phyloP scores from a whole-genome alignment of 176 grass and related monocot genomes.

The Miscanthus lutarioriparius region DNA sequence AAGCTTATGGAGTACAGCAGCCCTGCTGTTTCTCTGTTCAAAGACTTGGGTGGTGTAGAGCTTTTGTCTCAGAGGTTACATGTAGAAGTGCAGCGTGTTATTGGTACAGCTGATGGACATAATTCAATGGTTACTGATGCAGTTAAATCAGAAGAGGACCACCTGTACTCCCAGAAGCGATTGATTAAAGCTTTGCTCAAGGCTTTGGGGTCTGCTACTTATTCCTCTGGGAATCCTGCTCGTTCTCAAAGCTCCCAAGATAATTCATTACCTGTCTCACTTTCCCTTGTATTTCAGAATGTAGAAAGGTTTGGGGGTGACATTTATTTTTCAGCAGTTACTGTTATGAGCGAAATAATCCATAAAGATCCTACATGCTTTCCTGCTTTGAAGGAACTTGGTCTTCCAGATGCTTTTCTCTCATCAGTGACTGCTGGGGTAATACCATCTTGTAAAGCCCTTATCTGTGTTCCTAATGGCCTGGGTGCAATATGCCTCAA shows the following conservation, averaged over 20 bases:
- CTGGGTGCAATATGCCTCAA: slow-evolving; percentile 96
- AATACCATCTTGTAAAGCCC: slow-evolving; percentile 84
- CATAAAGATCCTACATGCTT: slow-evolving; percentile 98
- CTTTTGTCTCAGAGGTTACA: slow-evolving; percentile 83
- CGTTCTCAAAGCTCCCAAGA: slow-evolving; percentile 69
- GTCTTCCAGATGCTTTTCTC: slow-evolving; percentile 89
- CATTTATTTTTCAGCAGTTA: slow-evolving; percentile 97
- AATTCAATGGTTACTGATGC: slow-evolving; percentile 62
- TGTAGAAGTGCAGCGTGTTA: slow-evolving; percentile 83
- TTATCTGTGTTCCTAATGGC: slow-evolving; percentile 94
- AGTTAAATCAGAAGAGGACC: slow-evolving; percentile 74
- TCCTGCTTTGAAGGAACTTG: slow-evolving; percentile 79
- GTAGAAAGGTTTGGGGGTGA: slow-evolving; percentile 87
- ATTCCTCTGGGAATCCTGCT: slow-evolving; percentile 85
- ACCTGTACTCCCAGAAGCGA: slow-evolving; percentile 79
- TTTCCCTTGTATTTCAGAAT: slow-evolving; percentile 94
- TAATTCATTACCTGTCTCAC: slow-evolving; percentile 78
- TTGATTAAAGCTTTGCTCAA: slow-evolving; percentile 95
- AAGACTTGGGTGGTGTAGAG: slow-evolving; percentile 92
- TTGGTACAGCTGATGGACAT: slow-evolving; percentile 53
- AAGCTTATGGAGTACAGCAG: slow-evolving; percentile 98
- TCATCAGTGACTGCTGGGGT: slow-evolving; percentile 75
- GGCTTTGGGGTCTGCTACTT: slow-evolving; percentile 89
- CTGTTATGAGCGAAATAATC: slow-evolving; percentile 99
- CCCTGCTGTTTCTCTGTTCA: slow-evolving; percentile 88